Evolutionary conservation across 805 yeast species (phyloP).

Genomic region (Cyberlindnera maritima): DNA sequence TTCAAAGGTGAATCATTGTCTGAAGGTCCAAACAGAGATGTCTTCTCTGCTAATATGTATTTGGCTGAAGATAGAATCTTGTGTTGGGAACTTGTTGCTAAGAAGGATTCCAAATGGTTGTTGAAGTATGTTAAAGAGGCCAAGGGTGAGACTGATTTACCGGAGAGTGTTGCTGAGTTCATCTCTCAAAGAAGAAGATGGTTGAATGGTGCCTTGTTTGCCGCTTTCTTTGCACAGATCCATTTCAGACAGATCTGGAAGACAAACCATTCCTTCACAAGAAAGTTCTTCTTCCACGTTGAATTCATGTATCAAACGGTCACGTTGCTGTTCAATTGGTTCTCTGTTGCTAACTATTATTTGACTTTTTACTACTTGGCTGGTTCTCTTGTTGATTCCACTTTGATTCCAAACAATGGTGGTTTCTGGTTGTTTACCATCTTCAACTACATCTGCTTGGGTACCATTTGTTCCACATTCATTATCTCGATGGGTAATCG

Average conservation of each 20-base stretch:
- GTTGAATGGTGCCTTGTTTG: slow-evolving; percentile 97
- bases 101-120: slow-evolving; percentile 79
- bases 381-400: slow-evolving; percentile 64
- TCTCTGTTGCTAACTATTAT: slow-evolving; percentile 88
- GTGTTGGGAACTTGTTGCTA: slow-evolving; percentile 95
- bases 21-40: slow-evolving; percentile 61
- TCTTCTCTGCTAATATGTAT: slow-evolving; percentile 95
- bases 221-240: slow-evolving; percentile 84
- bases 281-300: slow-evolving; percentile 79
- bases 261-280: slow-evolving; percentile 76
- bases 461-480: slow-evolving; percentile 83
- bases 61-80: slow-evolving; percentile 94
- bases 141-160: slow-evolving; percentile 95
- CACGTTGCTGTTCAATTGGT: slow-evolving; percentile 81
- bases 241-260: slow-evolving; percentile 88
- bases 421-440: slow-evolving; percentile 83
- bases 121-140: slow-evolving; percentile 90
- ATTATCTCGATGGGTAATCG: slow-evolving; percentile 95
- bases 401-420: slow-evolving; percentile 57
- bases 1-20: slow-evolving; percentile 80
- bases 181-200: slow-evolving; percentile 96
- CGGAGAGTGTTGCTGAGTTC: slow-evolving; percentile 91
- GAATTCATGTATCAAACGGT: slow-evolving; percentile 88
- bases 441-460: slow-evolving; percentile 80
- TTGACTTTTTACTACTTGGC: slow-evolving; percentile 91